Evolutionary conservation across 2,329 filamentous ascomycete species (phyloP), one percentile per base, ranked within the genome.

Genomic region (Colletotrichum sp.): DNA sequence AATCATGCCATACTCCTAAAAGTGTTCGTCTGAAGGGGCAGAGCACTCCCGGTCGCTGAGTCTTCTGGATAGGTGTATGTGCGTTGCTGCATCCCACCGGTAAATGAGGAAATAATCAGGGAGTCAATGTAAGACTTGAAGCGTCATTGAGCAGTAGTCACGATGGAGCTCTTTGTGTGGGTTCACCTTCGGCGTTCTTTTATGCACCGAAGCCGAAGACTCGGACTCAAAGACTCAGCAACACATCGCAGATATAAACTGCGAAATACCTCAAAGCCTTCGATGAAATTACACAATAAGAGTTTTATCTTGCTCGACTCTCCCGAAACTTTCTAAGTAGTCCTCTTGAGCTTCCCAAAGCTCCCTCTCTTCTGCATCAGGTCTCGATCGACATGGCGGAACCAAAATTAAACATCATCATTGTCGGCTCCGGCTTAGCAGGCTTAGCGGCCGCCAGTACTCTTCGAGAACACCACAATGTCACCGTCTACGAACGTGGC

Each of bases 291-390:
- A 22, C n/a, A 13, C 1, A 52, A 13, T 13, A 52, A 22, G 11
- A 6, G 4, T 5, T 44, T 4, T n/a, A 12, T 49, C 39, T 12
- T 49, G 19, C 19, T 49, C 39, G 2, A 49, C 3, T 12, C 19
- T 49, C 19, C 19, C 39, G 9, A 49, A 4, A n/a, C 39, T n/a
- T 9, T n/a, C 19, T 2, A n/a, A 12, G 1, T n/a, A 5, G 6
- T n/a, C 0, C 39, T n/a, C 6, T 2, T 12, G 3, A 49, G 9
- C 39, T 3, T n/a, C 19, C 5, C 0, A 49, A n/a, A n/a, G 0
- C 9, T 12, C 9, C 3, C 39, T 52, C n/a, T 22, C n/a, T 22
- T 1, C 12, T 5, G 2, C 44, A 13, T 4, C 6, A 52, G 1
- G n/a, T 25, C 44, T 52, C 44, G 1, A 22, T 5, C 8, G 6